phyloP scores from a whole-genome alignment of 2,329 filamentous ascomycete genomes.

The Penicillium polonicum region DNA sequence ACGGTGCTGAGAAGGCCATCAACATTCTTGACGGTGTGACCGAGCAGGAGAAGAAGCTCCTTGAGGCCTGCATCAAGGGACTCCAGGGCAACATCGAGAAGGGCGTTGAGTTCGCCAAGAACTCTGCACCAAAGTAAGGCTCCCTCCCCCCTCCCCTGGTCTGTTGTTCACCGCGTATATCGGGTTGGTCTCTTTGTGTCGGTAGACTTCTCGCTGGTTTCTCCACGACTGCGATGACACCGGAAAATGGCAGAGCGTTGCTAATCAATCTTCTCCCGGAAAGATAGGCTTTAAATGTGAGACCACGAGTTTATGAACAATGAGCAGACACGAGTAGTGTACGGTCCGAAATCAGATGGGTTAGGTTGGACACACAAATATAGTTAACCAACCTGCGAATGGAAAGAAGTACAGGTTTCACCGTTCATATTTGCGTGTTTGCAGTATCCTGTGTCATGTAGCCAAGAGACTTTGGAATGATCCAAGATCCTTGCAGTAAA shows the following conservation, averaged over 20 bases:
- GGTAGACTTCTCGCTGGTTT: slow-evolving; percentile 8
- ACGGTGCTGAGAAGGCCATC: slow-evolving; percentile 79
- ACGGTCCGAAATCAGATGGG: slow-evolving; percentile 16
- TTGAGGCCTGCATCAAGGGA: slow-evolving; percentile 71
- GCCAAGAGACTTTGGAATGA: not conserved
- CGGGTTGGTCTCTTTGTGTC: slow-evolving; percentile 11
- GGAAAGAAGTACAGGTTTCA: slow-evolving; percentile 14
- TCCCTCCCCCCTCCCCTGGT: slow-evolving; percentile 36
- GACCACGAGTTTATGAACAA: slow-evolving; percentile 29
- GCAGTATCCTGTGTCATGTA: slow-evolving; percentile 2
- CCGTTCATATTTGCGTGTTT: not conserved
- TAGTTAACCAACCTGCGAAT: slow-evolving; percentile 21
- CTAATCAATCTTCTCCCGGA: slow-evolving; percentile 37
- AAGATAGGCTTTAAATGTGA: slow-evolving; percentile 49
- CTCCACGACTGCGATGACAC: slow-evolving; percentile 7
- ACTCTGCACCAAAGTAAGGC: slow-evolving; percentile 82
- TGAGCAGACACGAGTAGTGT: slow-evolving; percentile 18
- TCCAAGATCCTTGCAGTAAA: not conserved
- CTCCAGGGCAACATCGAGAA: slow-evolving; percentile 93
- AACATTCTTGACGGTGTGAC: slow-evolving; percentile 76
- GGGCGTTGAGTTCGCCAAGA: slow-evolving; percentile 85
- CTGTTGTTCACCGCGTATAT: slow-evolving; percentile 11
- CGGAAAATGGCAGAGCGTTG: slow-evolving; percentile 31
- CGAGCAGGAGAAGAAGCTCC: slow-evolving; percentile 84
- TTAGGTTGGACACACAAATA: slow-evolving; percentile 15